phyloP scores from a whole-genome alignment of 1,284 basidiomycete genomes.

The Fistulinella cinereoalba region DNA sequence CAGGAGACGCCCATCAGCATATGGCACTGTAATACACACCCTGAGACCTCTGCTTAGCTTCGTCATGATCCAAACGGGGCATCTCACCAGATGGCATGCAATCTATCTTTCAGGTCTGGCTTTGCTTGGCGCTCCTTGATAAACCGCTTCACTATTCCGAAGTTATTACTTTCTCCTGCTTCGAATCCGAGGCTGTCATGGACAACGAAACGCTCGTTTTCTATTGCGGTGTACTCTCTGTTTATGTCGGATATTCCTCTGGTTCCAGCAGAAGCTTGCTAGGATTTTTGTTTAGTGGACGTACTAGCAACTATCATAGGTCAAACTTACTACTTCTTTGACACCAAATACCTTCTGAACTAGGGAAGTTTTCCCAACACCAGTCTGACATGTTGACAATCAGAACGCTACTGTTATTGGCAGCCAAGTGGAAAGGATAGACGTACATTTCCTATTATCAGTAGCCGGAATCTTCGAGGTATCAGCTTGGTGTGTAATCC shows the following conservation, averaged over 20 bases:
- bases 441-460: too few species aligned
- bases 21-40: slow-evolving; percentile 15
- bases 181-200: slow-evolving; percentile 23
- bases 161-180: slow-evolving; percentile 9
- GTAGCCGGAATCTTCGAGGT: too few species aligned
- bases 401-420: too few species aligned
- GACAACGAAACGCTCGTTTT: slow-evolving; percentile 13
- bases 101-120: slow-evolving; percentile 6
- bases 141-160: slow-evolving; percentile 6
- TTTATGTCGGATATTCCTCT: slow-evolving; percentile 7
- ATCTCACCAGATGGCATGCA: slow-evolving; percentile 19
- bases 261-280: neutral
- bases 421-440: too few species aligned
- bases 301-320: neutral
- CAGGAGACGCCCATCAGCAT: slow-evolving; percentile 13
- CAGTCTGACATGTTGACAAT: too few species aligned
- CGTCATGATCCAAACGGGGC: neutral
- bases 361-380: slow-evolving; percentile 18
- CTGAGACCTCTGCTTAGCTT: slow-evolving; percentile 3
- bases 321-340: slow-evolving; percentile 6
- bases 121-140: slow-evolving; percentile 3
- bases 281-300: too few species aligned
- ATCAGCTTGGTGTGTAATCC: too few species aligned
- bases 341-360: slow-evolving; percentile 15
- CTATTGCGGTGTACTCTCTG: slow-evolving; percentile 4